These are phyloP conservation scores for Ophiostoma perfectum DNA, from an alignment of 2,329 filamentous ascomycete species.

Conservation along the genomic window DNA sequence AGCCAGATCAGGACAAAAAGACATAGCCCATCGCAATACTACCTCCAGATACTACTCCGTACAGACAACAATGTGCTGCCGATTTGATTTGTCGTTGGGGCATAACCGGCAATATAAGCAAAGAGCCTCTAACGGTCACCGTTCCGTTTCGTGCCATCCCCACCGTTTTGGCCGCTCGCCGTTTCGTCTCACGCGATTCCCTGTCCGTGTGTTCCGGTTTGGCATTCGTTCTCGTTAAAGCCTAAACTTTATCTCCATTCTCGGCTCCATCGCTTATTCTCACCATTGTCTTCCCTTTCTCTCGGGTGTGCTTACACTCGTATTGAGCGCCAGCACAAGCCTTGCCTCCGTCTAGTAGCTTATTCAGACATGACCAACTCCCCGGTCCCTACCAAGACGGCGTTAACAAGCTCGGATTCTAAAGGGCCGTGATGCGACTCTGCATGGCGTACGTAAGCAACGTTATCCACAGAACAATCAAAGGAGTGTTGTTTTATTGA, in stretches of 20 bases:
- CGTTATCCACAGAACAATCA: too few species aligned
- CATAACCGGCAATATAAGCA: neutral
- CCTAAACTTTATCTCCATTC: constrained; percentile 13
- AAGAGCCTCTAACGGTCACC: constrained; percentile 9
- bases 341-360: neutral
- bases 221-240: constrained; percentile 1
- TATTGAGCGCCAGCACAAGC: neutral
- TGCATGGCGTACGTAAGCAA: constrained; percentile 2
- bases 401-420: constrained; percentile 1
- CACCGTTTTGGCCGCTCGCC: neutral
- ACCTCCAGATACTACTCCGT: too few species aligned
- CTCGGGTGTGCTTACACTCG: neutral
- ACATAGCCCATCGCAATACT: too few species aligned
- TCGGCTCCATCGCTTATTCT: neutral
- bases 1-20: neutral
- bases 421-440: neutral
- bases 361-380: neutral
- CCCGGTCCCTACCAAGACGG: neutral
- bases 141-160: neutral
- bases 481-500: too few species aligned
- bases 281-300: neutral
- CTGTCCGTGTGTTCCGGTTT: constrained; percentile 1
- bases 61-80: too few species aligned
- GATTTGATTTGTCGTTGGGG: too few species aligned
- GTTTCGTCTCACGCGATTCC: constrained; percentile 10